Base-by-base conservation (phyloP, 768 basidiomycete genomes). In the Boletus speciosus region DNA sequence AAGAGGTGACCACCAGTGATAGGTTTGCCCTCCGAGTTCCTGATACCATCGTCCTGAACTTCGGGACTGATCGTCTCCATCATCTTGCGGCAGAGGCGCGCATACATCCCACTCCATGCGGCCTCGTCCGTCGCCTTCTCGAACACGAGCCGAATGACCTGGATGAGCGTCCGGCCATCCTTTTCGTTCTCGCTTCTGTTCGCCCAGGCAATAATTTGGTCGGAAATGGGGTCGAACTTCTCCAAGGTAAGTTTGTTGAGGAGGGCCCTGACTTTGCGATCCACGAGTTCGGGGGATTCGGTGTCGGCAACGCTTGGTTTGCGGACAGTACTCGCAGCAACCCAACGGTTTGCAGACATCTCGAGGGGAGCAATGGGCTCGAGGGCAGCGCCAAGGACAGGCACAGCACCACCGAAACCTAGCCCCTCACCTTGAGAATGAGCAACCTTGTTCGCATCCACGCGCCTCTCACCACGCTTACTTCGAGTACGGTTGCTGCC, bases 71-170 rank as follows among this genome's bases (percentile, higher is more conserved):
- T 90, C 67, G 83, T 84, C 73, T 94, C 92, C 89, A 95, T 91
- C 84, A 98, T 89, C 81, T 93, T 91, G 60, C 92, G 79, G 69
- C 95, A 98, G 37, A 99, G 77, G 32, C 90, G 85, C 31, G 96
- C 96, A 70, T 99, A 98, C 93, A 98, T 98, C 76, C 92, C 89
- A 2, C 92, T 95, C 89, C 92, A 95, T 9, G 86, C 83, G 40
- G 92, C 92, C 70, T 97, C 95, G 70, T 97, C 94, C 7, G 92
- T 97, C 10, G 94, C 95, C 78, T 95, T 97, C 72, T 97, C 96
- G 71, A 97, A 98, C 32, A 98, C 90, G 49, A 97, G 86, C 54
- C 88, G 84, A 71, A 97, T 98, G 68, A 98, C 96, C 63, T 94
- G 91, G 62, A 96, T 96, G 56, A 98, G 83, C 4, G 94, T 96